These are phyloP conservation scores for Acanthochlamys bracteata DNA, from an alignment of 106 monocot genomes.

Conservation along the genomic window DNA sequence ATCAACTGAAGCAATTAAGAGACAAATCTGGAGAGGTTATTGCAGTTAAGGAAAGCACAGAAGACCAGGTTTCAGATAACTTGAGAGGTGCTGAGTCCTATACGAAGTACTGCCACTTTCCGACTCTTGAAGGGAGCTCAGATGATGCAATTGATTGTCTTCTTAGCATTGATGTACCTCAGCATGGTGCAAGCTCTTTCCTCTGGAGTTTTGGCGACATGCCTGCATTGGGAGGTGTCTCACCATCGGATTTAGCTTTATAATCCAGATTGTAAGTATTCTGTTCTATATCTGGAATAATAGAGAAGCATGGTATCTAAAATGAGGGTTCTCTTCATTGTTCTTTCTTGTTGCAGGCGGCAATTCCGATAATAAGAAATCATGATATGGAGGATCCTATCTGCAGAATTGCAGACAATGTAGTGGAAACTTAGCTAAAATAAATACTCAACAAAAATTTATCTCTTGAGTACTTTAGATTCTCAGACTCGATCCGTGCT, in stretches of 20 bases:
- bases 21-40: slow-evolving; percentile 20
- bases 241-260: neutral
- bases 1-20: slow-evolving; percentile 24
- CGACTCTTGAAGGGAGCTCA: slow-evolving; percentile 22
- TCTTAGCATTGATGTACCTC: slow-evolving; percentile 13
- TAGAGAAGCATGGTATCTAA: too few species aligned
- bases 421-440: neutral
- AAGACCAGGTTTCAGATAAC: slow-evolving; percentile 21
- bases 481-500: too few species aligned
- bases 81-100: slow-evolving; percentile 25
- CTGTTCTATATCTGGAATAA: neutral
- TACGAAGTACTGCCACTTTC: slow-evolving; percentile 21
- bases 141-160: slow-evolving; percentile 20
- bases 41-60: slow-evolving; percentile 5
- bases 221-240: slow-evolving; percentile 8
- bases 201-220: slow-evolving; percentile 45
- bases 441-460: neutral
- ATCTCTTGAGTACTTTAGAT: too few species aligned
- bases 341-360: slow-evolving; percentile 4
- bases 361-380: neutral
- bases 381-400: slow-evolving; percentile 3
- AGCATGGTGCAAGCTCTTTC: slow-evolving; percentile 16
- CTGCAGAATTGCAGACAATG: neutral
- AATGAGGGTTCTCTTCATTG: neutral
- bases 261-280: neutral